Base-by-base conservation (phyloP, 306 rosid genomes). In the Gillenia trifoliata region DNA sequence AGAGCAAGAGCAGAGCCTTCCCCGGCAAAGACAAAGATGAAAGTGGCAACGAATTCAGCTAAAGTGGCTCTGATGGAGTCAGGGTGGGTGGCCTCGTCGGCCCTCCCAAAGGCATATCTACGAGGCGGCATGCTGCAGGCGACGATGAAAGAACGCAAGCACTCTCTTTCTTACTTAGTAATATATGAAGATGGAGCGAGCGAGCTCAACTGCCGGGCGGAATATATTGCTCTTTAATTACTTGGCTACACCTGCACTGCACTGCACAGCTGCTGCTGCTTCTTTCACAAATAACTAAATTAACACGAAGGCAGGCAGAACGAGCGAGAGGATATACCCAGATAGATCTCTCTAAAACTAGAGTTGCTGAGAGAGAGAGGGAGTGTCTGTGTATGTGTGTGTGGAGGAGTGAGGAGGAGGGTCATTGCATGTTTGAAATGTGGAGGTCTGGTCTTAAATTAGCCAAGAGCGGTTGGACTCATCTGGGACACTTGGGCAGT, bases 1-100 rank as follows among this genome's bases (percentile, higher is more conserved):
- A 92, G 84, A 61, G 95, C 96, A 26, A 94, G 97, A 67, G 89
- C 49, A n/a, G 95, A 88, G 90, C 99, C 99, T 90, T 92, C 96
- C 64, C 93, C 97, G 19, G 96, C 95, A 68, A 94, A 94, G 66
- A 94, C 99, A 70, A 90, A 94, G 85, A 94, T 85, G 85, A 86
- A 77, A 68, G 96, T 94, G 41, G 99, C 85, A 11, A 87, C 71
- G 66, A 94, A 90, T 85, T 94, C 99, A 59, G 96, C 96, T 56
- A 94, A 66, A 65, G 96, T 41, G 20, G 97, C 99, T 81, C 99
- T 86, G 70, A 94, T 77, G 83, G 99, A 88, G 75, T 94, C 99
- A 0, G 99, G 99, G 74, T 92, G 93, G 8, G 91, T 90, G 61
- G 93, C 99, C 76, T 94, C 99, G 63, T 94, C 97, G 15, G 83